phyloP scores from a whole-genome alignment of 352 stramenopile species.

The Lagenidium sp. region DNA sequence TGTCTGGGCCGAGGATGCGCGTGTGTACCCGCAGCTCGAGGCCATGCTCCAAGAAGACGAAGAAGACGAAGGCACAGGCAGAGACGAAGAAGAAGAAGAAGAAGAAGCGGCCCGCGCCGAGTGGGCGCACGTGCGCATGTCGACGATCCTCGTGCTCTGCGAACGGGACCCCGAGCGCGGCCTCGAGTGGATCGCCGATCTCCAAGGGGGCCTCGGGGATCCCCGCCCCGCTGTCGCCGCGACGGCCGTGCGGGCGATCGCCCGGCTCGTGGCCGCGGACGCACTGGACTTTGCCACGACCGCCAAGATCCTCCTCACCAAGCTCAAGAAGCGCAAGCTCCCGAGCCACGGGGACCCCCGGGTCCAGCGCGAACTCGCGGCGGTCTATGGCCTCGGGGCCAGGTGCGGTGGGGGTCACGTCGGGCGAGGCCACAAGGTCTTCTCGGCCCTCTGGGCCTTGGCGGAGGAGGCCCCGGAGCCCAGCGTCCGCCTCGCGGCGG shows the following conservation, averaged over 20 bases:
- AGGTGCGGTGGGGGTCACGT: slow-evolving; percentile 37
- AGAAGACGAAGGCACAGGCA: no score
- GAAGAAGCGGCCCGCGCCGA: slow-evolving; percentile 18
- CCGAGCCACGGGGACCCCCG: slow-evolving; percentile 26
- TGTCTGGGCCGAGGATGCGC: slow-evolving; percentile 55
- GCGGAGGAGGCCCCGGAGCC: slow-evolving; percentile 18
- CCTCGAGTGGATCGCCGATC: slow-evolving; percentile 52
- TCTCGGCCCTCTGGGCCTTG: slow-evolving; percentile 50
- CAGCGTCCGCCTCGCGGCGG: slow-evolving; percentile 32
- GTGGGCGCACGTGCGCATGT: slow-evolving; percentile 36
- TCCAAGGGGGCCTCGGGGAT: slow-evolving; percentile 53
- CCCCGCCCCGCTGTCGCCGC: slow-evolving; percentile 32
- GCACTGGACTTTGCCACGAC: slow-evolving; percentile 69
- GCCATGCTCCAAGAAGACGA: slow-evolving; percentile 30
- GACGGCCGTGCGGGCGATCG: slow-evolving; percentile 60
- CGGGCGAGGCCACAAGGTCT: no score
- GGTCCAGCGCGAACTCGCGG: slow-evolving; percentile 47
- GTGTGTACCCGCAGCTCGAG: slow-evolving; percentile 56
- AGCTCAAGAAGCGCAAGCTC: slow-evolving; percentile 61
- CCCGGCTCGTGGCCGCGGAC: slow-evolving; percentile 39
- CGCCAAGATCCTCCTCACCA: slow-evolving; percentile 66
- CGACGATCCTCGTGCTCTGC: slow-evolving; percentile 56
- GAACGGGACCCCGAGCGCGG: slow-evolving; percentile 50
- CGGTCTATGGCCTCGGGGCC: slow-evolving; percentile 43
- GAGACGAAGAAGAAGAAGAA: slow-evolving; percentile 23